Evolutionary conservation across 257 asterid species (phyloP).

Genomic region (Solanum chilense): DNA sequence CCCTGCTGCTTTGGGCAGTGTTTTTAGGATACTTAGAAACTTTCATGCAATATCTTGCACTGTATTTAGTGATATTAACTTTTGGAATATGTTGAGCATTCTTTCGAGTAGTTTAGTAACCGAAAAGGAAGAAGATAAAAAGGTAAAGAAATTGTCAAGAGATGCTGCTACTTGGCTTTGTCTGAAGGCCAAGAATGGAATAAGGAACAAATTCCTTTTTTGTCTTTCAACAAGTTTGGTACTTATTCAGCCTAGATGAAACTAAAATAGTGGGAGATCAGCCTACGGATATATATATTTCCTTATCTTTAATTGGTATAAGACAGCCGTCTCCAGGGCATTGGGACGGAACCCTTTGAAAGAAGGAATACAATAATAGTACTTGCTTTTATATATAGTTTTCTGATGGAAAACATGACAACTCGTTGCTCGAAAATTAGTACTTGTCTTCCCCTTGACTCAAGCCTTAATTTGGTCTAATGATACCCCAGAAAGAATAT

Average conservation of each 20-base stretch:
- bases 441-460: constrained; percentile 22
- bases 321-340: background rate
- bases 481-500: constrained; percentile 24
- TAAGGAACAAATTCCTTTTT: constrained; percentile 47
- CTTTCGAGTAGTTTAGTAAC: background rate
- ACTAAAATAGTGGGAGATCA: constrained; percentile 23
- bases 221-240: constrained; percentile 60
- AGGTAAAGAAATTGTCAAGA: constrained; percentile 7
- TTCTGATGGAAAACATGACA: constrained; percentile 23
- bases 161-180: constrained; percentile 44
- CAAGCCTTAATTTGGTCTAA: constrained; percentile 19
- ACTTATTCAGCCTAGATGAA: constrained; percentile 49
- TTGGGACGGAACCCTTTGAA: constrained; percentile 16
- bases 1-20: background rate
- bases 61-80: background rate
- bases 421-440: constrained; percentile 22
- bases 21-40: background rate
- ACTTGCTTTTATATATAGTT: constrained; percentile 18
- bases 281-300: constrained; percentile 27
- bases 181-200: constrained; percentile 57
- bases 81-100: background rate
- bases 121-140: background rate
- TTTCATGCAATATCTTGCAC: background rate
- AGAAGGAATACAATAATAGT: constrained; percentile 30
- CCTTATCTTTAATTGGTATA: constrained; percentile 23